phyloP scores from a whole-genome alignment of 129 eudicot species.

The Centella asiatica region DNA sequence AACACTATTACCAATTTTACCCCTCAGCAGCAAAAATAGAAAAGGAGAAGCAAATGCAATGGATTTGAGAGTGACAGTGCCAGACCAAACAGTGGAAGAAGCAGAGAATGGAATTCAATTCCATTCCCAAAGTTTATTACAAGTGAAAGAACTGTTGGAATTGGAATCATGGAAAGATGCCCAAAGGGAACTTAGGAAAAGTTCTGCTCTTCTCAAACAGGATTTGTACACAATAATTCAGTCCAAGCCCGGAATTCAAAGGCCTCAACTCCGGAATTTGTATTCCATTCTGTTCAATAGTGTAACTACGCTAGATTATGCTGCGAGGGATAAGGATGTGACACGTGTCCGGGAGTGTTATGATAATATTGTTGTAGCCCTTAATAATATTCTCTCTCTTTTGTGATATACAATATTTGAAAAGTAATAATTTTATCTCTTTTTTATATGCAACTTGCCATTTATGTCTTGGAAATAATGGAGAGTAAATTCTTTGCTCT shows the following conservation, averaged over 20 bases:
- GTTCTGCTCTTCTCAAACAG: constrained; percentile 53
- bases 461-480: too few species aligned
- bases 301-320: constrained; percentile 58
- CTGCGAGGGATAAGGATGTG: constrained; percentile 71
- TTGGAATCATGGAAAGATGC: constrained; percentile 64
- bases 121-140: constrained; percentile 42
- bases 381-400: constrained; percentile 42
- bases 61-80: constrained; percentile 59
- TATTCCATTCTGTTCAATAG: constrained; percentile 46
- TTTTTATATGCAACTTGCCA: too few species aligned
- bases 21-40: neutral
- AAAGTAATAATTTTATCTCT: too few species aligned
- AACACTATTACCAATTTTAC: neutral
- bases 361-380: constrained; percentile 31
- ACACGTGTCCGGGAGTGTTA: constrained; percentile 48
- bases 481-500: too few species aligned
- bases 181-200: constrained; percentile 50
- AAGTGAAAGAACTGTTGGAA: constrained; percentile 46
- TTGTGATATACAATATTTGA: neutral
- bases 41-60: constrained; percentile 21
- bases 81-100: constrained; percentile 74
- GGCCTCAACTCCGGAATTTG: constrained; percentile 56
- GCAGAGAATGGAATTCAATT: constrained; percentile 42
- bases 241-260: constrained; percentile 45
- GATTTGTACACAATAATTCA: constrained; percentile 72